Evolutionary conservation across 768 basidiomycete species (phyloP).

Genomic region (Macrolepiota fuliginosa): DNA sequence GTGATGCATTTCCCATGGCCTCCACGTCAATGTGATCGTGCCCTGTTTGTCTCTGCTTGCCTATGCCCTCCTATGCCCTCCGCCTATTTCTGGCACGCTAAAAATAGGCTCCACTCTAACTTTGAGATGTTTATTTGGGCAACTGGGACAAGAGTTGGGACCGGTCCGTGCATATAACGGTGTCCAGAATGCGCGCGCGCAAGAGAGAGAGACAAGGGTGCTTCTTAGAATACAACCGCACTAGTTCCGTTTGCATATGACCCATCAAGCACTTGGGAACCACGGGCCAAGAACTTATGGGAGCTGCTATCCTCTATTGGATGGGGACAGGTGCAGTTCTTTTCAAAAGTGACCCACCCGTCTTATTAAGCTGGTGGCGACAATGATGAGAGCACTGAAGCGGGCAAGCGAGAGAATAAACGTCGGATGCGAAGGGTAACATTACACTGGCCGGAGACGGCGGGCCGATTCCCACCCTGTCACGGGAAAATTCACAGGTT

Average conservation of each 20-base stretch:
- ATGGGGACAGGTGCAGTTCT: too few species aligned
- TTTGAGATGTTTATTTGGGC: too few species aligned
- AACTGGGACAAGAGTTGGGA: too few species aligned
- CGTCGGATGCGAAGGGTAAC: not conserved
- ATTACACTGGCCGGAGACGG: slow-evolving; percentile 21
- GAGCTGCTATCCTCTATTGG: too few species aligned
- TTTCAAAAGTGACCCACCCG: too few species aligned
- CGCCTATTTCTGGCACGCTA: not conserved
- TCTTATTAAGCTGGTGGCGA: not conserved
- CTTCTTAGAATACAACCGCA: too few species aligned
- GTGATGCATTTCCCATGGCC: slow-evolving; percentile 16
- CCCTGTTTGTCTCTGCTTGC: slow-evolving; percentile 22
- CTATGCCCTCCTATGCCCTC: slow-evolving; percentile 20
- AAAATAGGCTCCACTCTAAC: not conserved
- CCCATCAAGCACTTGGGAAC: too few species aligned
- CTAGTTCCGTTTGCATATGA: too few species aligned
- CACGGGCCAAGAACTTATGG: too few species aligned
- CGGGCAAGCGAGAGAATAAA: not conserved
- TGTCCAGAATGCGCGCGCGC: too few species aligned
- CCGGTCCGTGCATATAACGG: too few species aligned
- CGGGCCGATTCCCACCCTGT: not conserved
- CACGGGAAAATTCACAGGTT: slow-evolving; percentile 10
- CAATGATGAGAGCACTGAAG: not conserved
- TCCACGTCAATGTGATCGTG: slow-evolving; percentile 29
- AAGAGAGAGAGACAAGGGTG: too few species aligned